Evolutionary conservation across 2,329 filamentous ascomycete species (phyloP).

Genomic region (Hypoxylon sp.): DNA sequence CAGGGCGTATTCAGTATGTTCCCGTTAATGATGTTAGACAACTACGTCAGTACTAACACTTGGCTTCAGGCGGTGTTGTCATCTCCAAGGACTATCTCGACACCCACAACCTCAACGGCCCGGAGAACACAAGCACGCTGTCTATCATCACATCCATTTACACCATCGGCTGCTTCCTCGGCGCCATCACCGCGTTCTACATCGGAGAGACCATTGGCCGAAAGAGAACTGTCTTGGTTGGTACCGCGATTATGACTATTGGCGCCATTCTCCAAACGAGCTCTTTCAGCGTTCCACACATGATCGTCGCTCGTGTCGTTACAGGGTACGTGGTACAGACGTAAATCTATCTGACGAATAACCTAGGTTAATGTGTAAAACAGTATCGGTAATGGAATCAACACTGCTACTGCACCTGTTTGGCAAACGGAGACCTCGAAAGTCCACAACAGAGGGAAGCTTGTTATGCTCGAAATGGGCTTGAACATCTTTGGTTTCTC

Average conservation of each 20-base stretch:
- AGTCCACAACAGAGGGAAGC: slow-evolving; percentile 48
- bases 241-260: slow-evolving; percentile 60
- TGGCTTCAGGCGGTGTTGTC: slow-evolving; percentile 61
- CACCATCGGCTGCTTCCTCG: slow-evolving; percentile 61
- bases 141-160: slow-evolving; percentile 66
- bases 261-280: slow-evolving; percentile 51
- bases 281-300: slow-evolving; percentile 55
- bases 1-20: slow-evolving; percentile 66
- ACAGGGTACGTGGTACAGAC: slow-evolving; percentile 52
- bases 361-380: slow-evolving; percentile 12
- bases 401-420: slow-evolving; percentile 52
- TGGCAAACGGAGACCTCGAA: slow-evolving; percentile 55
- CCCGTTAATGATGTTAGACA: background rate
- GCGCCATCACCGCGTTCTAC: slow-evolving; percentile 58
- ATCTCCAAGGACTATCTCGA: slow-evolving; percentile 68
- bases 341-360: background rate
- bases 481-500: slow-evolving; percentile 53
- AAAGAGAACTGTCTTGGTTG: slow-evolving; percentile 59
- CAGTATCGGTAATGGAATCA: slow-evolving; percentile 61
- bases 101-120: slow-evolving; percentile 61
- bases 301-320: slow-evolving; percentile 60
- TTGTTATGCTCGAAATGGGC: slow-evolving; percentile 52
- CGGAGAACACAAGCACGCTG: slow-evolving; percentile 52
- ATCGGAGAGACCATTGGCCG: slow-evolving; percentile 63
- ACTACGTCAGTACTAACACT: slow-evolving; percentile 13